These are phyloP conservation scores for Euclidium syriacum DNA, from an alignment of 345 rosid genomes.

Conservation along the genomic window DNA sequence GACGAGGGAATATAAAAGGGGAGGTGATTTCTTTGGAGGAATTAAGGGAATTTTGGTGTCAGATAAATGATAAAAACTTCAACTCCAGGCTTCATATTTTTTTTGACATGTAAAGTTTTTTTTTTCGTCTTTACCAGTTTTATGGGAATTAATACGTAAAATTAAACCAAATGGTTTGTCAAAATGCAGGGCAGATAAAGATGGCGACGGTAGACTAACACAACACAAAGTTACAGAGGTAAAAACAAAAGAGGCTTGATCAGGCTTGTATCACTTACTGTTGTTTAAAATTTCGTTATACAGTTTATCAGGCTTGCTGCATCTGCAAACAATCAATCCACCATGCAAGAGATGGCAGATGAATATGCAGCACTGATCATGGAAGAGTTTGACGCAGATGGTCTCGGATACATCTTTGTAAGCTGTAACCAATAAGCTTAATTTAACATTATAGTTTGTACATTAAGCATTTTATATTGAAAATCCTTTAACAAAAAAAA, in stretches of 20 bases:
- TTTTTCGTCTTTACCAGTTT: neutral
- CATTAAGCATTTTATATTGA: too few relatives aligned
- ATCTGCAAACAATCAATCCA: slow-evolving; percentile 52
- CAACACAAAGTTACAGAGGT: slow-evolving; percentile 60
- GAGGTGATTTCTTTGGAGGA: slow-evolving; percentile 35
- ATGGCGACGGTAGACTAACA: slow-evolving; percentile 57
- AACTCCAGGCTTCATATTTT: slow-evolving; percentile 44
- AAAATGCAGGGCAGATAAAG: slow-evolving; percentile 58
- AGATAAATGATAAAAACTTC: slow-evolving; percentile 55
- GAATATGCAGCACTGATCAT: slow-evolving; percentile 61
- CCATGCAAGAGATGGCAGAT: slow-evolving; percentile 47
- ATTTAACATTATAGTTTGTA: neutral
- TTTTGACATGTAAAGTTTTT: slow-evolving; percentile 38
- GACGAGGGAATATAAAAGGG: slow-evolving; percentile 26
- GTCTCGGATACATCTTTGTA: slow-evolving; percentile 54
- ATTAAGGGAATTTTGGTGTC: slow-evolving; percentile 51
- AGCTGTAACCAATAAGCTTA: neutral
- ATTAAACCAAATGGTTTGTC: neutral
- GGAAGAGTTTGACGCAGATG: slow-evolving; percentile 62
- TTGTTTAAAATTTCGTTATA: neutral
- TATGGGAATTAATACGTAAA: neutral
- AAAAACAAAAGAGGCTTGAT: too few relatives aligned
- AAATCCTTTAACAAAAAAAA: too few relatives aligned
- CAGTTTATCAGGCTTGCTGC: slow-evolving; percentile 58
- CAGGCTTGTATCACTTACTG: too few relatives aligned